A percentile compares a stretch with the other conserved stretches of the same genome.
These are phyloP conservation scores for Anthoceros angustus DNA, from an alignment of 225 moss, liverwort and hornwort genomes.

Conservation along the genomic window DNA sequence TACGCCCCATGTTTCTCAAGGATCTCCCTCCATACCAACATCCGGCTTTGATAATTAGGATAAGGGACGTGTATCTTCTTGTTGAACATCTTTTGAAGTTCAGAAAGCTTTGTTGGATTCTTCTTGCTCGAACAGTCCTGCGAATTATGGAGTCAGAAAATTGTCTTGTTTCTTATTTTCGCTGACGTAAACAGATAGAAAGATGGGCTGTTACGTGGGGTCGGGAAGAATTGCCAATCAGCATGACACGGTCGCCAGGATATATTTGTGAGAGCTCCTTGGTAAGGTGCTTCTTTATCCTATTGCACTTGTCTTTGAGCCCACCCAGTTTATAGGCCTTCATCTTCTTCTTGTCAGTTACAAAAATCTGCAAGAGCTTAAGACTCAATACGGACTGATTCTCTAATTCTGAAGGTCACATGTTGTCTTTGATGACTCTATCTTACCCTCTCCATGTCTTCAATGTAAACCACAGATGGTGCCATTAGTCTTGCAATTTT, in stretches of 20 bases:
- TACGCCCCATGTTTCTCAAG: conserved; percentile 71
- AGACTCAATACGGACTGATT: background rate
- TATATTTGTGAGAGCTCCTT: conserved; percentile 54
- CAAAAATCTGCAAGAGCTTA: conserved; percentile 42
- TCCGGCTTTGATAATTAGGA: conserved; percentile 51
- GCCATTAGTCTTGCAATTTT: conserved; percentile 93
- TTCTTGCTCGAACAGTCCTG: conserved; percentile 75
- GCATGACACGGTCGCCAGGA: conserved; percentile 55
- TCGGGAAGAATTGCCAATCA: conserved; percentile 65
- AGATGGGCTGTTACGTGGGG: conserved; percentile 28
- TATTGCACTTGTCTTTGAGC: conserved; percentile 65
- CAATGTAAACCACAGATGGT: conserved; percentile 64
- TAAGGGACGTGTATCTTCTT: conserved; percentile 76
- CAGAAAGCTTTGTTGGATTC: conserved; percentile 53
- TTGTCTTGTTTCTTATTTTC: no score
- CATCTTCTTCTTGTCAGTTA: conserved; percentile 60
- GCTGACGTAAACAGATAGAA: background rate
- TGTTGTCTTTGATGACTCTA: background rate
- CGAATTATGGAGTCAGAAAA: background rate
- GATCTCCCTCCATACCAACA: conserved; percentile 49
- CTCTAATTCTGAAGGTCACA: no score
- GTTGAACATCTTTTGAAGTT: conserved; percentile 54
- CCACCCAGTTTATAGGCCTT: conserved; percentile 37
- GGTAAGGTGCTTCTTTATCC: conserved; percentile 55
- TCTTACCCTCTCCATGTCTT: conserved; percentile 83